These are phyloP conservation scores for Populus nigra DNA, from an alignment of 345 rosid species.

Conservation along the genomic window DNA sequence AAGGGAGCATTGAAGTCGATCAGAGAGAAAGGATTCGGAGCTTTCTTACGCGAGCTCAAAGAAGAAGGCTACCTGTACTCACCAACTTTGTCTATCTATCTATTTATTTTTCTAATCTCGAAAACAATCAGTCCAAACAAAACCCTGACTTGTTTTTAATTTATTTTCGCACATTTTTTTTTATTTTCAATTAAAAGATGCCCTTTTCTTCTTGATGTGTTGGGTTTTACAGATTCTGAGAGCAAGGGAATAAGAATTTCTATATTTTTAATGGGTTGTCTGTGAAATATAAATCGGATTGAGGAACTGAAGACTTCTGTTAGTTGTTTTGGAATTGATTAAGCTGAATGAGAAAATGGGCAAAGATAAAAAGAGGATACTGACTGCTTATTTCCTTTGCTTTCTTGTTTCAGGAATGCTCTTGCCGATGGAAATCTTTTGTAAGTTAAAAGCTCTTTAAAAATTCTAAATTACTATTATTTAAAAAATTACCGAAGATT, in stretches of 20 bases:
- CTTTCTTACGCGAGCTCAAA: slow-evolving; percentile 58
- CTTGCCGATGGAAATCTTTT: slow-evolving; percentile 77
- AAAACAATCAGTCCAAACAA: background rate
- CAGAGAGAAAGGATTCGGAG: slow-evolving; percentile 68
- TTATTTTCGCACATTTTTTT: too few relatives aligned
- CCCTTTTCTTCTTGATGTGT: too few relatives aligned
- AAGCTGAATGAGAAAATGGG: too few relatives aligned
- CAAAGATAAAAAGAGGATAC: background rate
- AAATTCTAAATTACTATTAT: too few relatives aligned
- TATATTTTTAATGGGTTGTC: too few relatives aligned
- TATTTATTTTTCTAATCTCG: background rate
- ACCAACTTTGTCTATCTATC: background rate
- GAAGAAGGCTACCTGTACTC: slow-evolving; percentile 70
- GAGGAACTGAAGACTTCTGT: too few relatives aligned
- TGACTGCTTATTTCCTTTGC: slow-evolving; percentile 17
- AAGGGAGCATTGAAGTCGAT: slow-evolving; percentile 61
- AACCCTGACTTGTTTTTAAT: background rate
- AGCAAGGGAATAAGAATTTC: too few relatives aligned
- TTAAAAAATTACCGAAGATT: background rate
- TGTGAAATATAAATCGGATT: too few relatives aligned
- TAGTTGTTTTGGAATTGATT: too few relatives aligned
- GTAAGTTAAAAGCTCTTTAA: slow-evolving; percentile 44
- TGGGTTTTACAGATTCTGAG: too few relatives aligned
- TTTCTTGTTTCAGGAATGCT: slow-evolving; percentile 50
- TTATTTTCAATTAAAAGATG: too few relatives aligned